These are phyloP conservation scores for Suillus bovinus DNA, from an alignment of 768 basidiomycete species.

Conservation along the genomic window DNA sequence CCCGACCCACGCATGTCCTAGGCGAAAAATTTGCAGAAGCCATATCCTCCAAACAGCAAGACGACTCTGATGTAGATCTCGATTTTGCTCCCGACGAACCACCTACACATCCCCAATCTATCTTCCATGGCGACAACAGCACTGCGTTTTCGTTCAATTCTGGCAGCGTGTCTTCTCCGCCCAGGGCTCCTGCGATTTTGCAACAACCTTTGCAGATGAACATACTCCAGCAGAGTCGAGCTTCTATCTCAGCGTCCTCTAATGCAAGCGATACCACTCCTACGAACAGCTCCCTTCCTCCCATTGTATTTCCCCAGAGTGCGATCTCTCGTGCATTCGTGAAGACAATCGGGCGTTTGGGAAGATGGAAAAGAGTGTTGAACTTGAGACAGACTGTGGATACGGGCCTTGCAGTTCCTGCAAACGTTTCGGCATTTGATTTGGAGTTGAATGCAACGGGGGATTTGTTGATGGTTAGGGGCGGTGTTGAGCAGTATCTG, in stretches of 20 bases:
- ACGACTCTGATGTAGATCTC: conserved; percentile 75
- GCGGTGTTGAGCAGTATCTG: conserved; percentile 67
- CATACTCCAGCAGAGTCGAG: conserved; percentile 48
- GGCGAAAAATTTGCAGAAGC: conserved; percentile 71
- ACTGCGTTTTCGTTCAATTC: conserved; percentile 44
- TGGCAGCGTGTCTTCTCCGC: conserved; percentile 28
- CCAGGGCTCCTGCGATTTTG: conserved; percentile 55
- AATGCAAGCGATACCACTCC: conserved; percentile 7
- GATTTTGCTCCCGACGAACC: conserved; percentile 64
- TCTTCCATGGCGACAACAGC: conserved; percentile 44
- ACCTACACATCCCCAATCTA: conserved; percentile 27
- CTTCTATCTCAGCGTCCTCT: conserved; percentile 26
- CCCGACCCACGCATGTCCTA: conserved; percentile 46
- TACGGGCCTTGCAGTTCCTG: conserved; percentile 35
- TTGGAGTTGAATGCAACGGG: conserved; percentile 60
- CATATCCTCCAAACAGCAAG: conserved; percentile 40
- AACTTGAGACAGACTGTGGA: conserved; percentile 44
- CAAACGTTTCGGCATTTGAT: conserved; percentile 71
- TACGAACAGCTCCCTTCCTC: conserved; percentile 23
- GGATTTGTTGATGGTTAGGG: conserved; percentile 60
- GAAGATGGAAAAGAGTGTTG: conserved; percentile 79
- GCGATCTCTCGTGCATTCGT: conserved; percentile 75
- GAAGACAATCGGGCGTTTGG: conserved; percentile 80
- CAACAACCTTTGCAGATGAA: conserved; percentile 60
- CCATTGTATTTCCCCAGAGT: conserved; percentile 51